Conservation (phyloP, 441 rosid species). For the Croton setiger region DNA sequence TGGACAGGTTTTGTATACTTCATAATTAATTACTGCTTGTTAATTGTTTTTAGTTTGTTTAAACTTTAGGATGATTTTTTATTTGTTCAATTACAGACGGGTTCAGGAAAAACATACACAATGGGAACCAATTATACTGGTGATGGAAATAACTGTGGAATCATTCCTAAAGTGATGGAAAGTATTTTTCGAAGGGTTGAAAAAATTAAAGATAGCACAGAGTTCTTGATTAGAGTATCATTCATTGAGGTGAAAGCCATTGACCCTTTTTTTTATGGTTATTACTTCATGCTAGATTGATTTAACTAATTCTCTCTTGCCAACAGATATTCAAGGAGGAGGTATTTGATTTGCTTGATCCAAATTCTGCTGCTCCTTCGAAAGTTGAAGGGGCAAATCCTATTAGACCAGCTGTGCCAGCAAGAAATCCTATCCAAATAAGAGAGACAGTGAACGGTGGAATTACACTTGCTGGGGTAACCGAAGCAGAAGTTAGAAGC, state of each 20-base stretch:
- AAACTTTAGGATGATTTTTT: not conserved
- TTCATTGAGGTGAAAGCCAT: constrained; percentile 74
- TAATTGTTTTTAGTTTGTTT: not conserved
- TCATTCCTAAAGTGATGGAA: constrained; percentile 93
- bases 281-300: not conserved
- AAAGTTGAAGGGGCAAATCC: constrained; percentile 47
- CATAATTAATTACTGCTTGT: not conserved
- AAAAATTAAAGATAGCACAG: constrained; percentile 41
- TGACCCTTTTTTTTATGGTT: not conserved
- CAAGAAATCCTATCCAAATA: constrained; percentile 82
- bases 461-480: constrained; percentile 90
- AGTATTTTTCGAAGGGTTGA: constrained; percentile 59
- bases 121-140: constrained; percentile 93
- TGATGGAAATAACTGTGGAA: constrained; percentile 54
- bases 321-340: constrained; percentile 93
- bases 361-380: constrained; percentile 37
- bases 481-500: constrained; percentile 84
- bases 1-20: constrained; percentile 60
- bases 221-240: constrained; percentile 79
- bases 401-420: constrained; percentile 40
- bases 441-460: constrained; percentile 90
- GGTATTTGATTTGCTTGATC: constrained; percentile 85
- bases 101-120: constrained; percentile 92
- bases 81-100: constrained; percentile 46
- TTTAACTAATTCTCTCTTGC: not conserved